phyloP scores from a whole-genome alignment of 306 rosid genomes.

The Castanea mollissima region DNA sequence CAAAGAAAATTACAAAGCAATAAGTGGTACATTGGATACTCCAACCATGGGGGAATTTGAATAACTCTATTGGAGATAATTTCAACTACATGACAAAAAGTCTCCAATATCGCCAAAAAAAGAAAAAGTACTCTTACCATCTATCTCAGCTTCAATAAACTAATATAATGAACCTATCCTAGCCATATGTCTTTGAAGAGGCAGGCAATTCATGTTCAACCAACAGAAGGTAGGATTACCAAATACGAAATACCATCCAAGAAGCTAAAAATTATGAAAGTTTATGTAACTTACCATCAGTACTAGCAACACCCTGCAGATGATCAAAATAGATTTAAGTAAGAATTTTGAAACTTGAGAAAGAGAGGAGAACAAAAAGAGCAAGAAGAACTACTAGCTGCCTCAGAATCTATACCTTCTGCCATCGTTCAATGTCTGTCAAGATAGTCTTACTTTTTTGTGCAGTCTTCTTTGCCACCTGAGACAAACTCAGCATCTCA shows the following conservation, averaged over 20 bases:
- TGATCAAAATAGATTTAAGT: slow-evolving; percentile 3
- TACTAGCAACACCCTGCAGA: slow-evolving; percentile 89
- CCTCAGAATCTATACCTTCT: slow-evolving; percentile 63
- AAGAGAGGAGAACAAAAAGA: neutral
- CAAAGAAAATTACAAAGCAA: neutral
- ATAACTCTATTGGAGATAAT: neutral
- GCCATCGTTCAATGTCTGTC: slow-evolving; percentile 98
- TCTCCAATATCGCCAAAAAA: neutral
- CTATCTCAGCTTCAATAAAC: neutral
- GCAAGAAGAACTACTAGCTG: neutral
- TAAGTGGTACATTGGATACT: neutral
- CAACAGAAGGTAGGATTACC: neutral
- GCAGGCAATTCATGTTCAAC: neutral
- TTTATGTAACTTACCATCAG: slow-evolving; percentile 69
- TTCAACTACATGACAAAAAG: neutral
- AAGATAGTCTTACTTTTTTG: slow-evolving; percentile 77
- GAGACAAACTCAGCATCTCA: slow-evolving; percentile 23
- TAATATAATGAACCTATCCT: neutral
- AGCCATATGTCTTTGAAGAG: neutral
- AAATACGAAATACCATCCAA: neutral
- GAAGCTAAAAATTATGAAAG: neutral
- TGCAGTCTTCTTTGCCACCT: slow-evolving; percentile 97
- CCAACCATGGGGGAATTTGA: neutral
- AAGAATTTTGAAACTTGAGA: slow-evolving; percentile 15
- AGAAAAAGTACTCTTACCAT: neutral